Base-by-base conservation (phyloP, 202 grass and related monocot genomes). In the Setaria viridis region DNA sequence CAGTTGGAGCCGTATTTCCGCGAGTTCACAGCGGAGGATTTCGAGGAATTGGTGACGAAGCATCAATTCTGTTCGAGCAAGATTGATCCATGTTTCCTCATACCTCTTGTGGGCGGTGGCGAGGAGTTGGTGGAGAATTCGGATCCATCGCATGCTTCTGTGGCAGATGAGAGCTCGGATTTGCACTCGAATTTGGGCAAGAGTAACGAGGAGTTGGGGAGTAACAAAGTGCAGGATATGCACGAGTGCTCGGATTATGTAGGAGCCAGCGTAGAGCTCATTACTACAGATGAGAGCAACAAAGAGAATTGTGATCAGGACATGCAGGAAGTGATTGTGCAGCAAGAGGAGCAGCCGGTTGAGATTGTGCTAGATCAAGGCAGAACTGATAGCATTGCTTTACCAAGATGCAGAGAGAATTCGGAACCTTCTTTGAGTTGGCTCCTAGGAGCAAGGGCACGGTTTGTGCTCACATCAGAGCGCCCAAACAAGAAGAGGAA, bases 401-500 rank as follows among this genome's bases (percentile, higher is more conserved):
- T 62, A 47, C 63, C 57, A 21, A 57, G 43, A 4, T 13, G 25
- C 60, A 79, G 55, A 55, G 47, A 76, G 33, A 76, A 88, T 13
- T 33, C 29, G 1, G 11, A 5, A 10, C n/a, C 35, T 32, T 89
- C 89, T 60, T 80, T 99, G 76, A 85, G 85, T 82, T 99, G 97
- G 97, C 87, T 99, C 25, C 84, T 97, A 60, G 92, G 83, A 53
- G 73, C 85, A 16, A 94, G 57, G 43, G 90, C 89, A 15, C 85
- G 97, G 54, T 91, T 84, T 54, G 74, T 93, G 49, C 90, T 99
- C 43, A 99, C 97, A 45, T 99, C 97, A 3, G 94, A 97, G 80
- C 92, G 92, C 33, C 94, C 97, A 0, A 99, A 93, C 83, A 99
- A 99, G 87, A 99, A 99, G 70, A 90, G 92, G 71, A 99, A 99